Base-by-base conservation (phyloP, 2,329 filamentous ascomycete genomes). In the Coniochaeta prunicola region DNA sequence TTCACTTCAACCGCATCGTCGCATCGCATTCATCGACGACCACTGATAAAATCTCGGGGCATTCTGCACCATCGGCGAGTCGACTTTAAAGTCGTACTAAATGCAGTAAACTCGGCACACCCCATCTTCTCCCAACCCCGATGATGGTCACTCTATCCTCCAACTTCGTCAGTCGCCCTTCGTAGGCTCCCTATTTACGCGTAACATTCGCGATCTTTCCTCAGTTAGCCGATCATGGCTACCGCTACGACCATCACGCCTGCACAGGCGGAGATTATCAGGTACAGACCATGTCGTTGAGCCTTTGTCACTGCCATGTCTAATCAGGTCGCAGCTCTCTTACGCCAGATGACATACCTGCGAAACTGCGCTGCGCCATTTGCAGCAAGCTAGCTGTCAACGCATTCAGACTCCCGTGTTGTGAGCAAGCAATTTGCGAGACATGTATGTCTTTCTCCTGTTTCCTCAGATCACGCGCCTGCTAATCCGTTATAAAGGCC, bases 391-490 rank as follows among this genome's bases (percentile, higher is more conserved):
- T 97, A 60, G 92, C 92, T 31, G 79, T 96, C 64, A 96, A 97
- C 71, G 91, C 93, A 9, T 96, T 91, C 72, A 90, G 92, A 63
- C 80, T 97, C 30, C 91, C 92, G 1, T 99, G 94, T 75, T 99
- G 94, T 73, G 94, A 97, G 69, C 93, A 96, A 70, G 88, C 90
- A 42, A 96, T 97, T 60, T 97, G 94, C 79, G 89, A 93, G 69
- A 82, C 80, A 64, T 99, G 94, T 97, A 78, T 4, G 53, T 55
- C 2, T 33, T n/a, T 69, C 19, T 13, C 57, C 7, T 19, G 1
- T 8, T 2, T 12, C 26, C 31, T 7, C 36, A 4, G 9, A 21
- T 45, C 5, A 10, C 8, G 45, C 19, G 12, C 45, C n/a, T 19
- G 13, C 7, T 28, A 13, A 19, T 28, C 17, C 4, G 30, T 56